These are phyloP conservation scores for Penicillium canariense DNA, from an alignment of 495 filamentous ascomycete species.

Conservation along the genomic window DNA sequence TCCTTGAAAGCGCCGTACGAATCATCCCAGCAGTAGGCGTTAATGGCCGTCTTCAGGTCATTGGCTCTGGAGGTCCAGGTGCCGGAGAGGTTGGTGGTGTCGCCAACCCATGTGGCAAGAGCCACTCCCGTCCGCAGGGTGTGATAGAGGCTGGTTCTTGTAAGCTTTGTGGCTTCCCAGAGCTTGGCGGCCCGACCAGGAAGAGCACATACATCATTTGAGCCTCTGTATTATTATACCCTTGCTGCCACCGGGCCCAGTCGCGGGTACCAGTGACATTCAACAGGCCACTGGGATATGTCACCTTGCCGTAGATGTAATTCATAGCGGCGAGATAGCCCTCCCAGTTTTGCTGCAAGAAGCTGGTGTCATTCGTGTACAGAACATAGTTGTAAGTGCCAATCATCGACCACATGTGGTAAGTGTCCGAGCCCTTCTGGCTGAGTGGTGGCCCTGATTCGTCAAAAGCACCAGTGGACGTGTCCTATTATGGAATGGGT, in stretches of 20 bases:
- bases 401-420: constrained; percentile 64
- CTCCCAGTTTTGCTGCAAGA: constrained; percentile 48
- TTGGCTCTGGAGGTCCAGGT: constrained; percentile 42
- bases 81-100: constrained; percentile 40
- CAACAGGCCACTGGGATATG: constrained; percentile 47
- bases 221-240: constrained; percentile 52
- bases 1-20: constrained; percentile 55
- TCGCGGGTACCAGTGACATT: constrained; percentile 55
- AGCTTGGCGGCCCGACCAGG: too few relatives aligned
- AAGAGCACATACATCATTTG: constrained; percentile 48
- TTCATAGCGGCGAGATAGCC: constrained; percentile 53
- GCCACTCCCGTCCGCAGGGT: constrained; percentile 48
- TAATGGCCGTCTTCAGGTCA: constrained; percentile 41
- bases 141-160: constrained; percentile 41
- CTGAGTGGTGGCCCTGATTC: constrained; percentile 60
- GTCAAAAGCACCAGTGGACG: constrained; percentile 45
- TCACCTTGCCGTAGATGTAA: constrained; percentile 53
- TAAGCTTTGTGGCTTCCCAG: constrained; percentile 2
- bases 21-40: constrained; percentile 51
- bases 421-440: constrained; percentile 57
- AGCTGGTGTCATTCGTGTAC: constrained; percentile 54
- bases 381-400: constrained; percentile 63
- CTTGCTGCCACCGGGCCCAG: constrained; percentile 56
- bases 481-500: constrained; percentile 12
- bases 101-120: constrained; percentile 50